phyloP scores from a whole-genome alignment of 345 rosid species.

The Capsella bursapastoris region DNA sequence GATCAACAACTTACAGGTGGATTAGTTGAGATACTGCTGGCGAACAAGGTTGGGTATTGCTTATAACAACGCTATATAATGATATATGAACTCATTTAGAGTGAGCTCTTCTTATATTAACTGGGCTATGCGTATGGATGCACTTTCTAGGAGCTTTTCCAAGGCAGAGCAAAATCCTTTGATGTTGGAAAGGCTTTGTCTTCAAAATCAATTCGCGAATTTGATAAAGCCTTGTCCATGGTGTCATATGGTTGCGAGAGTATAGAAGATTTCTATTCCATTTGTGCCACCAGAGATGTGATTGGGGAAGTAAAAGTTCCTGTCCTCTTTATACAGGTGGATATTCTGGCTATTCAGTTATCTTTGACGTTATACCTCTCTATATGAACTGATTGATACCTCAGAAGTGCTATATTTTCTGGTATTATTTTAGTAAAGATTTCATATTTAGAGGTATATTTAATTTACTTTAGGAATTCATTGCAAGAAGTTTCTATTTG shows the following conservation, averaged over 20 bases:
- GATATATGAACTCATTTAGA: conserved; percentile 13
- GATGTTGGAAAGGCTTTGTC: conserved; percentile 79
- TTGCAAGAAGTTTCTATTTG: conserved; percentile 3
- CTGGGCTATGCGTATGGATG: conserved; percentile 37
- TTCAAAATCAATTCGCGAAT: conserved; percentile 85
- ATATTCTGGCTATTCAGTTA: conserved; percentile 11
- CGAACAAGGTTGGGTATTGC: conserved; percentile 73
- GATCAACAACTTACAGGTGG: conserved; percentile 75
- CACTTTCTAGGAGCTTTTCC: conserved; percentile 72
- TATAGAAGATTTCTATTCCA: conserved; percentile 77
- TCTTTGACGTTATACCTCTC: conserved; percentile 20
- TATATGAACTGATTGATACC: conserved; percentile 1
- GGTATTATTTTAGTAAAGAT: background rate
- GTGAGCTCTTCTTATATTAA: conserved; percentile 33
- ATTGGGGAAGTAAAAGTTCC: conserved; percentile 88
- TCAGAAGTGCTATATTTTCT: conserved; percentile 21
- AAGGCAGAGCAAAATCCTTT: conserved; percentile 81
- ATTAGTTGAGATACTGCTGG: conserved; percentile 67
- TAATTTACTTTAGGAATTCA: conserved; percentile 12
- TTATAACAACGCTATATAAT: conserved; percentile 9
- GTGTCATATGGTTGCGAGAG: conserved; percentile 76
- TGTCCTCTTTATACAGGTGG: conserved; percentile 90
- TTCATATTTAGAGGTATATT: conserved; percentile 17
- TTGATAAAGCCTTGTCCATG: conserved; percentile 92
- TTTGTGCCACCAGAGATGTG: conserved; percentile 68